These are phyloP conservation scores for Oehlia diaphana DNA, from an alignment of 192 early-diverging fungal species.

Conservation along the genomic window DNA sequence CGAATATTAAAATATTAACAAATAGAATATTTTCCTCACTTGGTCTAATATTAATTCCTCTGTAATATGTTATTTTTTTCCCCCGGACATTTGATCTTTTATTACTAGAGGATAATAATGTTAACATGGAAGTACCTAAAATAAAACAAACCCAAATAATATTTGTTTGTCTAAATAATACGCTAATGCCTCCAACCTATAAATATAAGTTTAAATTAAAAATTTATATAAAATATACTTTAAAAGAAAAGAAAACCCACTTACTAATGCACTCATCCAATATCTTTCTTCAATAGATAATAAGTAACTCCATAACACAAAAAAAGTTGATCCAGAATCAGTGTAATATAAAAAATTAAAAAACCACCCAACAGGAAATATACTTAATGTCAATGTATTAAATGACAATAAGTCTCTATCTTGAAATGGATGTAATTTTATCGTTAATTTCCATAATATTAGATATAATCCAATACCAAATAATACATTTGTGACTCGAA, in stretches of 20 bases:
- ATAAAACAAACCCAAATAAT: constrained; percentile 83
- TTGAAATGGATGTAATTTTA: constrained; percentile 40
- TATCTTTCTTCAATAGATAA: constrained; percentile 51
- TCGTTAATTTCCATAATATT: constrained; percentile 42
- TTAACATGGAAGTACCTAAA: constrained; percentile 37
- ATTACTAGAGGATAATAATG: not conserved
- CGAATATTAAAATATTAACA: not conserved
- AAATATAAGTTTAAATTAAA: not conserved
- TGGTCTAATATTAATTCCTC: not conserved
- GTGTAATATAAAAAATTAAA: constrained; percentile 91
- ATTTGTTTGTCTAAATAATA: constrained; percentile 91
- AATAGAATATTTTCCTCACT: not conserved
- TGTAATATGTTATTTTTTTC: not conserved
- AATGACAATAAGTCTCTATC: not conserved
- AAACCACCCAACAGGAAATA: constrained; percentile 85
- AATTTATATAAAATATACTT: not conserved
- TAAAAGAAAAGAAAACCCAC: not conserved
- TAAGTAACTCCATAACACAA: constrained; percentile 70
- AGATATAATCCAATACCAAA: constrained; percentile 59
- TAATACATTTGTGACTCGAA: constrained; percentile 70
- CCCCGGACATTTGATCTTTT: not conserved
- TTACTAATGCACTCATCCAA: constrained; percentile 56
- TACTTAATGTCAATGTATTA: constrained; percentile 50
- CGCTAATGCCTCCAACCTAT: not conserved
- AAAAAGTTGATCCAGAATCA: constrained; percentile 81